Conservation (phyloP, 108 stramenopile species). For the Skeletonema potamos region DNA sequence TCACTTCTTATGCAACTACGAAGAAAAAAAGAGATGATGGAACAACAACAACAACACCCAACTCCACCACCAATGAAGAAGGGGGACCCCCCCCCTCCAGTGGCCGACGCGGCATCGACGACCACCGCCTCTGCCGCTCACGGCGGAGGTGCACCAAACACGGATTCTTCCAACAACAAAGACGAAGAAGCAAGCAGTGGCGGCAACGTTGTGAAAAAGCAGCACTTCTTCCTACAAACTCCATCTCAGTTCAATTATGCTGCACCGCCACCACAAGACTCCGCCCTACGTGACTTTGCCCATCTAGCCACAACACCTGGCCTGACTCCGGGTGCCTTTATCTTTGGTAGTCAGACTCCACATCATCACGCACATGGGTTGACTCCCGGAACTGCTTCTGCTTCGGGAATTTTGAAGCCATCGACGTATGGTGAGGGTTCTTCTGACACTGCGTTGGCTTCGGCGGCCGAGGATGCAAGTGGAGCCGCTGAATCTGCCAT, state of each 20-base stretch:
- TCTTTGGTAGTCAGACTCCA: slow-evolving; percentile 21
- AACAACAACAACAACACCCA: background rate
- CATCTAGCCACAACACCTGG: background rate
- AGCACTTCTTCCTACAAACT: background rate
- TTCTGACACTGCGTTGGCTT: too few relatives aligned
- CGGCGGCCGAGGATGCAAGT: background rate
- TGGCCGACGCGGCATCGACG: too few relatives aligned
- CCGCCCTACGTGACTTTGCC: slow-evolving; percentile 7
- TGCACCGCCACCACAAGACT: background rate
- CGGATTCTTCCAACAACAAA: background rate
- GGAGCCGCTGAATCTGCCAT: too few relatives aligned
- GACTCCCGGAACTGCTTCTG: background rate
- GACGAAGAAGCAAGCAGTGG: background rate
- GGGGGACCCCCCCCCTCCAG: too few relatives aligned
- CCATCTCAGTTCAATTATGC: background rate
- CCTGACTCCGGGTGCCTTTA: slow-evolving; percentile 2
- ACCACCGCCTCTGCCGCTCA: too few relatives aligned
- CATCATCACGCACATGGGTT: background rate
- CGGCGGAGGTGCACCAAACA: background rate
- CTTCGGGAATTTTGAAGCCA: slow-evolving; percentile 8
- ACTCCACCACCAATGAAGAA: background rate
- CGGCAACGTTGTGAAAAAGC: background rate
- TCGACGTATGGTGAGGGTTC: slow-evolving; percentile 2
- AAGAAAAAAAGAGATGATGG: background rate
- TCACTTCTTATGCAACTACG: background rate